Percentiles rank a stretch among this genome's conserved stretches.
These are phyloP conservation scores for Aspergillus fumigatus DNA, from an alignment of 2,329 filamentous ascomycete species.

Conservation along the genomic window DNA sequence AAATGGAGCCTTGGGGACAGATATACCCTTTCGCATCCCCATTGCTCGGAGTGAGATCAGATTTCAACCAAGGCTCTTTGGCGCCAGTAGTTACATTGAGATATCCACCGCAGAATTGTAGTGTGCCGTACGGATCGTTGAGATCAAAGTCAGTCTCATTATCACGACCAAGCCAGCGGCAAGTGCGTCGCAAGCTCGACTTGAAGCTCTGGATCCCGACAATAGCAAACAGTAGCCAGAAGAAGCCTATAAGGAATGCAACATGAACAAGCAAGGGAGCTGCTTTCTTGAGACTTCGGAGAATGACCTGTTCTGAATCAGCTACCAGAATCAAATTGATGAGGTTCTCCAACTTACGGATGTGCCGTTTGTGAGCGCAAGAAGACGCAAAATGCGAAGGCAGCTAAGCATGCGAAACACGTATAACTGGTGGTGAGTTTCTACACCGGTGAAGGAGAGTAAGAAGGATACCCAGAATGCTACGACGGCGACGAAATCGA, in stretches of 20 bases:
- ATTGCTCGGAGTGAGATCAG: conserved; percentile 47
- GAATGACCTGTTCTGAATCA: conserved; percentile 63
- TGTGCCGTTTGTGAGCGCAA: conserved; percentile 89
- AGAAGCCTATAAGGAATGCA: conserved; percentile 90
- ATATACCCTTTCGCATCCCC: conserved; percentile 71
- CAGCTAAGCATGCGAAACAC: conserved; percentile 97
- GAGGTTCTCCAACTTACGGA: conserved; percentile 55
- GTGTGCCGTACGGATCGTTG: conserved; percentile 52
- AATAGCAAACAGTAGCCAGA: conserved; percentile 96
- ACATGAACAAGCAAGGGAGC: conserved; percentile 88
- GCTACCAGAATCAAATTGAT: background rate
- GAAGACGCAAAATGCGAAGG: conserved; percentile 82
- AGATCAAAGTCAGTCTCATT: conserved; percentile 36
- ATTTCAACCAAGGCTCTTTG: conserved; percentile 65
- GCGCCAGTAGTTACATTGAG: conserved; percentile 57
- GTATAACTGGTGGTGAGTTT: conserved; percentile 68
- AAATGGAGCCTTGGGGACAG: conserved; percentile 78
- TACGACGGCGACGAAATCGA: conserved; percentile 92
- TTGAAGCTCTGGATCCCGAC: conserved; percentile 97
- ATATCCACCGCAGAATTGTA: conserved; percentile 84
- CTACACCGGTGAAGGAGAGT: conserved; percentile 65
- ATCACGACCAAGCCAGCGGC: conserved; percentile 68
- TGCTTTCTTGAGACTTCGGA: conserved; percentile 91
- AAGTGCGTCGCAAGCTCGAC: conserved; percentile 70
- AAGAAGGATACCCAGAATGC: conserved; percentile 90